Evolutionary conservation across 768 basidiomycete species (phyloP).

Genomic region (Cytidiella melzeri): DNA sequence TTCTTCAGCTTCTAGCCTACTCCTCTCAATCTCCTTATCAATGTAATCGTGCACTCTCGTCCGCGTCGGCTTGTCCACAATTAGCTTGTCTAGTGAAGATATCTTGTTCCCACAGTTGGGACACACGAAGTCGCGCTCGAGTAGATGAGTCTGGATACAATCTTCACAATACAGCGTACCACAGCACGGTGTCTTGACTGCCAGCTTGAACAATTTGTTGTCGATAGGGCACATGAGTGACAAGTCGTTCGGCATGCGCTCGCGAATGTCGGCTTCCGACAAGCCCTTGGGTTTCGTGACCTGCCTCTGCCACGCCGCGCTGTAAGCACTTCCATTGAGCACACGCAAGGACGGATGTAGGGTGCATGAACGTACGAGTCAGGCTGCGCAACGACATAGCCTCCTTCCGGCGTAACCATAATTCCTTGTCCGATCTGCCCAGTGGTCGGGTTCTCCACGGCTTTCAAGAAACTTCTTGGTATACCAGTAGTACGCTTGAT

Average conservation of each 20-base stretch:
- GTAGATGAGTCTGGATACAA: constrained; percentile 89
- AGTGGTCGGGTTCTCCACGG: constrained; percentile 80
- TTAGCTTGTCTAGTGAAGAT: constrained; percentile 80
- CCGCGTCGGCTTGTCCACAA: constrained; percentile 73
- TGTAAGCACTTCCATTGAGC: constrained; percentile 23
- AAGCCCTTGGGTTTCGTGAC: constrained; percentile 72
- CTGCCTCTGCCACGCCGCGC: constrained; percentile 94
- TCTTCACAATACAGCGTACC: constrained; percentile 91
- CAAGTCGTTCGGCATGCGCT: constrained; percentile 72
- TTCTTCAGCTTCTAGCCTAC: constrained; percentile 49
- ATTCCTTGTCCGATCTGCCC: constrained; percentile 76
- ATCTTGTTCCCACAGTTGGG: constrained; percentile 87
- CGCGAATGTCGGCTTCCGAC: constrained; percentile 85
- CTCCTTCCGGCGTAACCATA: constrained; percentile 98
- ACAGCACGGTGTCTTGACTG: constrained; percentile 95
- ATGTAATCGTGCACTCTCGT: constrained; percentile 78
- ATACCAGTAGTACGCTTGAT: constrained; percentile 99
- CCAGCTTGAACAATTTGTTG: constrained; percentile 89
- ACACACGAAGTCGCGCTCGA: constrained; percentile 94
- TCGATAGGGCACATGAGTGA: constrained; percentile 86
- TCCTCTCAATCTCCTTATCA: constrained; percentile 73
- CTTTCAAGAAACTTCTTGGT: constrained; percentile 94
- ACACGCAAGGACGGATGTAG: background rate
- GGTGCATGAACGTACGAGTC: constrained; percentile 65
- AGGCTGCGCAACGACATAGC: constrained; percentile 95